These are phyloP conservation scores for Globisporangium paroecandrum DNA, from an alignment of 352 stramenopile species.

Conservation along the genomic window DNA sequence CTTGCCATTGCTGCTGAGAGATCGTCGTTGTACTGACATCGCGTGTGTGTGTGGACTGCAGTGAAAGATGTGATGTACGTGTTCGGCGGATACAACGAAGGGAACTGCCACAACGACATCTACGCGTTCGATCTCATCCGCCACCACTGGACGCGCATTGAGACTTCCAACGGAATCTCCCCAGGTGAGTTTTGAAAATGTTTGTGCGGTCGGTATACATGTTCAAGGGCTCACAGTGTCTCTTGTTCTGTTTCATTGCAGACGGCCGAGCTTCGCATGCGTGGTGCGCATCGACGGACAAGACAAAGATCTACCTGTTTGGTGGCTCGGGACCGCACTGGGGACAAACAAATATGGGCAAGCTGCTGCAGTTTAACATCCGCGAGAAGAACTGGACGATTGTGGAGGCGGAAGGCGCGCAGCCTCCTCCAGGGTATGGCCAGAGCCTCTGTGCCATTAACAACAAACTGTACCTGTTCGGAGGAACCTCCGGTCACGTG, in stretches of 20 bases:
- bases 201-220: neutral
- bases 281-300: conserved; percentile 69
- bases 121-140: conserved; percentile 79
- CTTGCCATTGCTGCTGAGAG: neutral
- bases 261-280: conserved; percentile 73
- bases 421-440: conserved; percentile 69
- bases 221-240: neutral
- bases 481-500: conserved; percentile 72
- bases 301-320: conserved; percentile 78
- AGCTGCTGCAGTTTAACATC: conserved; percentile 78
- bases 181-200: conserved; percentile 35
- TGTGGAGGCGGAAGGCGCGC: conserved; percentile 57
- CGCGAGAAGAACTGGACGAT: conserved; percentile 79
- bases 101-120: conserved; percentile 83
- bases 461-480: conserved; percentile 82
- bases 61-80: conserved; percentile 79
- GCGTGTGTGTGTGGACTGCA: conserved; percentile 19
- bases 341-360: conserved; percentile 87
- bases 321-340: conserved; percentile 75
- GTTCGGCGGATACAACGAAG: conserved; percentile 84
- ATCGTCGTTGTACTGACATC: neutral
- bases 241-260: conserved; percentile 13
- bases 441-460: conserved; percentile 76
- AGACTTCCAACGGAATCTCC: conserved; percentile 69
- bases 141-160: conserved; percentile 75